Evolutionary conservation across 23 red algal species (phyloP).

Genomic region (Cyanidioschyzon merolae): DNA sequence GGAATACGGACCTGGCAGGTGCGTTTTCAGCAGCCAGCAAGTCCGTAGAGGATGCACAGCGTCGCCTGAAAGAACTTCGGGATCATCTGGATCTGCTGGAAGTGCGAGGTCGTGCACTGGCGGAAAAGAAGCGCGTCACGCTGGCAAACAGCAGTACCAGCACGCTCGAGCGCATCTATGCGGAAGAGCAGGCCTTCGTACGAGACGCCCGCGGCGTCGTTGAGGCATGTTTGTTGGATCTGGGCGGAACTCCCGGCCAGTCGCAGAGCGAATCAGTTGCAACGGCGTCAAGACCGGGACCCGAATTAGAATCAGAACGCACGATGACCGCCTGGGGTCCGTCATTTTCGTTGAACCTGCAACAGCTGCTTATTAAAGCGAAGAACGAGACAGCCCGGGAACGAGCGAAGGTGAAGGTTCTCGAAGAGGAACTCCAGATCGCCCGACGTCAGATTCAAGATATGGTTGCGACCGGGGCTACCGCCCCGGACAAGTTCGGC

Average conservation of each 20-base stretch:
- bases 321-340: not conserved
- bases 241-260: not conserved
- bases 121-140: slow-evolving; percentile 11
- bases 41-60: not conserved
- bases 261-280: not conserved
- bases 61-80: not conserved
- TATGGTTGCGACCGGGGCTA: not conserved
- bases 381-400: slow-evolving; percentile 1
- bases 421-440: slow-evolving; percentile 8
- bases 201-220: slow-evolving; percentile 5
- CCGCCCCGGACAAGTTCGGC: not conserved
- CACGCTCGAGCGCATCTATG: slow-evolving; percentile 13
- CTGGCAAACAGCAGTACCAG: not conserved
- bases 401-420: slow-evolving; percentile 5
- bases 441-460: not conserved
- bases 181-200: slow-evolving; percentile 5
- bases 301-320: not conserved
- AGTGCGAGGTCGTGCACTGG: slow-evolving; percentile 5
- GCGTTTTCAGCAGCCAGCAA: not conserved
- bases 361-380: not conserved
- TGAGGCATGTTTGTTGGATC: not conserved
- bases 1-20: not conserved
- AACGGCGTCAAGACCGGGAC: not conserved
- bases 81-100: slow-evolving; percentile 2
- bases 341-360: not conserved